Evolutionary conservation across 768 basidiomycete species (phyloP).

Genomic region (Omphalotus guepiniiformis): DNA sequence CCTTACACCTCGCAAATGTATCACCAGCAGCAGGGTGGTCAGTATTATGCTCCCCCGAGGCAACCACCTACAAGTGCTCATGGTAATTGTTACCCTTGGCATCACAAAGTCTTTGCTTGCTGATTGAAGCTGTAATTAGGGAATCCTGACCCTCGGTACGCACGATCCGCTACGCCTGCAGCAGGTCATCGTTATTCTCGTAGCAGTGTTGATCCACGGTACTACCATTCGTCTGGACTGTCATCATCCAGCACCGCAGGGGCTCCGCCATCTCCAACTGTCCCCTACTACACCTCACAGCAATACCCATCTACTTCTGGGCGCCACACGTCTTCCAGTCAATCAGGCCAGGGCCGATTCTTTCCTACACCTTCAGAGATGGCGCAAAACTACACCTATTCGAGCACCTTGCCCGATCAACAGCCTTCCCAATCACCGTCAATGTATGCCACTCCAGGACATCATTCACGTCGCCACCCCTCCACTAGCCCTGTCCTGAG

Average conservation of each 20-base stretch:
- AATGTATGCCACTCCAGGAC: slow-evolving; percentile 13
- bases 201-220: slow-evolving; percentile 16
- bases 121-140: not conserved
- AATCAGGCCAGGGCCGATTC: slow-evolving; percentile 32
- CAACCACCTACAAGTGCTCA: slow-evolving; percentile 1
- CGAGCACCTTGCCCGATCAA: slow-evolving; percentile 22
- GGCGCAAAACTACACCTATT: slow-evolving; percentile 26
- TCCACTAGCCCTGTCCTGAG: slow-evolving; percentile 13
- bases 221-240: slow-evolving; percentile 17
- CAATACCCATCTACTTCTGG: slow-evolving; percentile 15
- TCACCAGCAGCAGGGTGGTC: not conserved
- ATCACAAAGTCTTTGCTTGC: not conserved
- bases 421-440: slow-evolving; percentile 9
- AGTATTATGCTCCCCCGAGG: slow-evolving; percentile 1
- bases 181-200: slow-evolving; percentile 12
- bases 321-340: slow-evolving; percentile 14
- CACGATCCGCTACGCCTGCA: slow-evolving; percentile 7
- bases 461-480: slow-evolving; percentile 7
- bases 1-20: slow-evolving; percentile 2
- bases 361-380: slow-evolving; percentile 48
- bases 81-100: slow-evolving; percentile 1
- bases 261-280: slow-evolving; percentile 15
- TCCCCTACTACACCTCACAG: slow-evolving; percentile 18
- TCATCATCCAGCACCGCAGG: slow-evolving; percentile 18
- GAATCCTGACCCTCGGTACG: slow-evolving; percentile 4